Evolutionary conservation across 2,329 filamentous ascomycete genomes (phyloP).

Genomic region (Exophiala oligosperma): DNA sequence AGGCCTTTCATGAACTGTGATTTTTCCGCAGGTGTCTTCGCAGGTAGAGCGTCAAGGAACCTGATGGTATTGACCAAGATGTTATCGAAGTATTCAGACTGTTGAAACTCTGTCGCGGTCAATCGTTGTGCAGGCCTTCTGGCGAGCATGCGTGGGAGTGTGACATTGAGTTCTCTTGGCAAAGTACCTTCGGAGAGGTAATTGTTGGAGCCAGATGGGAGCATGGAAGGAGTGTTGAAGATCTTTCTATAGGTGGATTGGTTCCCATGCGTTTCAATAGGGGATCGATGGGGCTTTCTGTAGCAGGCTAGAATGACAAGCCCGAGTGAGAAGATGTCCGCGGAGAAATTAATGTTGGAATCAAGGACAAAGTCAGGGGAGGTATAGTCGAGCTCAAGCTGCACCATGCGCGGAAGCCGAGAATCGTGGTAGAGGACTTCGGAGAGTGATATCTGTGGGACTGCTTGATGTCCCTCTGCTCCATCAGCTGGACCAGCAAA

Average conservation of each 20-base stretch:
- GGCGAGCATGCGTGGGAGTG: slow-evolving; percentile 84
- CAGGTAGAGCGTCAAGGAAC: slow-evolving; percentile 86
- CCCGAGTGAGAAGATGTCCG: slow-evolving; percentile 93
- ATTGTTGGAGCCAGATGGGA: slow-evolving; percentile 78
- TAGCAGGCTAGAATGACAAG: slow-evolving; percentile 86
- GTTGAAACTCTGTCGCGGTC: slow-evolving; percentile 86
- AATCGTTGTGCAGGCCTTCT: slow-evolving; percentile 83
- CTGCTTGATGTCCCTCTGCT: slow-evolving; percentile 71
- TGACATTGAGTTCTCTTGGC: slow-evolving; percentile 74
- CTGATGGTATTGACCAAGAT: slow-evolving; percentile 94
- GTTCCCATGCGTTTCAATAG: slow-evolving; percentile 78
- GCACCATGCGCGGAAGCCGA: slow-evolving; percentile 75
- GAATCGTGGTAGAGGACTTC: slow-evolving; percentile 85
- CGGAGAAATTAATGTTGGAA: slow-evolving; percentile 76
- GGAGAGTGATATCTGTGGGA: slow-evolving; percentile 76
- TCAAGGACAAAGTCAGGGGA: slow-evolving; percentile 95
- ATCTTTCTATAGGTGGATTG: slow-evolving; percentile 81
- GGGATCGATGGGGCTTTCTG: slow-evolving; percentile 89
- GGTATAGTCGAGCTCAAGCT: slow-evolving; percentile 88
- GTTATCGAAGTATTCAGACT: slow-evolving; percentile 96
- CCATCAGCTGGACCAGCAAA: slow-evolving; percentile 82
- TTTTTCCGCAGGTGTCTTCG: slow-evolving; percentile 90
- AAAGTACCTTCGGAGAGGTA: slow-evolving; percentile 78
- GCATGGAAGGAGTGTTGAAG: slow-evolving; percentile 74
- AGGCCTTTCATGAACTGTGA: slow-evolving; percentile 87